Evolutionary conservation across 108 stramenopile genomes (phyloP).

Genomic region (Fragilaria crotonensis): DNA sequence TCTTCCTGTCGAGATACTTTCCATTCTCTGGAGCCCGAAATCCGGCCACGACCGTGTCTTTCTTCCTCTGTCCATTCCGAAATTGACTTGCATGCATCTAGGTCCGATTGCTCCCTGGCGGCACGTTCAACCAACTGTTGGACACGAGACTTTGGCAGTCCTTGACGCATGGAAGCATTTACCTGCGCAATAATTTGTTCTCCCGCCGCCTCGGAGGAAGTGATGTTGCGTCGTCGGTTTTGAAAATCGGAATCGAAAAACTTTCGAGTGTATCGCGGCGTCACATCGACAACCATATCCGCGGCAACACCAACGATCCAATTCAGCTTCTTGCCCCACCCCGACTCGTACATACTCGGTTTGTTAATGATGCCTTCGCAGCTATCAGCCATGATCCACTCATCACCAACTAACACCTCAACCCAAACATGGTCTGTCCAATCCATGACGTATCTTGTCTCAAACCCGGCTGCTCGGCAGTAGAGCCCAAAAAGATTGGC

Average conservation of each 20-base stretch:
- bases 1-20: constrained; percentile 55
- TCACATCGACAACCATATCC: constrained; percentile 86
- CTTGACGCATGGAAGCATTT: constrained; percentile 19
- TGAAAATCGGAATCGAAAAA: constrained; percentile 54
- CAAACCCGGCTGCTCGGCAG: constrained; percentile 83
- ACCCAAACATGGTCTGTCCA: constrained; percentile 98
- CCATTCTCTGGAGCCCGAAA: constrained; percentile 70
- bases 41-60: constrained; percentile 35
- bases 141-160: neutral
- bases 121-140: constrained; percentile 21
- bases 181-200: constrained; percentile 27
- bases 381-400: constrained; percentile 89
- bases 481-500: constrained; percentile 93
- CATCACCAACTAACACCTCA: constrained; percentile 72
- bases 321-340: constrained; percentile 92
- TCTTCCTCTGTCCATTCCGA: constrained; percentile 37
- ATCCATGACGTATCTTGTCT: constrained; percentile 90
- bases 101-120: constrained; percentile 14
- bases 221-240: constrained; percentile 40
- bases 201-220: constrained; percentile 30
- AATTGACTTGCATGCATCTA: constrained; percentile 18
- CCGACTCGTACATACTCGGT: constrained; percentile 95
- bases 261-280: constrained; percentile 81
- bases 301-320: constrained; percentile 62
- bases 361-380: constrained; percentile 92